These are phyloP conservation scores for Rhododendron simsii DNA, from an alignment of 148 eudicot genomes.

Conservation along the genomic window DNA sequence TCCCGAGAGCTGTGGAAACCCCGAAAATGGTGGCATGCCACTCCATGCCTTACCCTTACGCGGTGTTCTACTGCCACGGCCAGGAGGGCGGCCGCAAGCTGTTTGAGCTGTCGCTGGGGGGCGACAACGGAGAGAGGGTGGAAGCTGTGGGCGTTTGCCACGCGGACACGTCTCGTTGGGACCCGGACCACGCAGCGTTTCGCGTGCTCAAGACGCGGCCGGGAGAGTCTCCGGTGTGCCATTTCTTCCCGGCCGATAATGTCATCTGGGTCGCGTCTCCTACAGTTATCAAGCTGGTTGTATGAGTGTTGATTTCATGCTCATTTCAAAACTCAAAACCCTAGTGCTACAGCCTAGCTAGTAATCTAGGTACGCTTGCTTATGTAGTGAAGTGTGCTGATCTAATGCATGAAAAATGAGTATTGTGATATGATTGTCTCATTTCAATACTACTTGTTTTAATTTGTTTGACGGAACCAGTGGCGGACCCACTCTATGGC, in stretches of 20 bases:
- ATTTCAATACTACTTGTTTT: not conserved
- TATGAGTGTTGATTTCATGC: not conserved
- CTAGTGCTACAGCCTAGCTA: not conserved
- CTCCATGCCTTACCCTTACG: conserved; percentile 60
- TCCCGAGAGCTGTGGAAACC: conserved; percentile 24
- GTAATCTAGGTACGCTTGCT: not conserved
- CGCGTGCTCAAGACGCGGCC: conserved; percentile 32
- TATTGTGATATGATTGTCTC: not conserved
- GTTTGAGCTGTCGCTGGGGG: conserved; percentile 28
- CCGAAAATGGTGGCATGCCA: conserved; percentile 60
- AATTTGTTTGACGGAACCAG: not conserved
- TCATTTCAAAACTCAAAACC: not conserved
- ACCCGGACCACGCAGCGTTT: conserved; percentile 42
- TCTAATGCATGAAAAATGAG: not conserved
- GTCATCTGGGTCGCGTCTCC: conserved; percentile 40
- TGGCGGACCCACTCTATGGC: too few relatives aligned
- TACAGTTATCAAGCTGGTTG: not conserved
- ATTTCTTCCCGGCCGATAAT: conserved; percentile 57
- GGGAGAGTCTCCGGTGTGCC: conserved; percentile 50
- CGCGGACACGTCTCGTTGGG: conserved; percentile 48
- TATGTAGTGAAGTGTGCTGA: not conserved
- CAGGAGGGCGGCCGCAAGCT: conserved; percentile 38
- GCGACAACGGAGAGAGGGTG: conserved; percentile 23
- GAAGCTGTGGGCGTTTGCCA: conserved; percentile 44
- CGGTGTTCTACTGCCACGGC: conserved; percentile 57